Evolutionary conservation across 768 basidiomycete genomes (phyloP), one percentile per base, ranked within the genome.

Genomic region (Austroboletus festivus): DNA sequence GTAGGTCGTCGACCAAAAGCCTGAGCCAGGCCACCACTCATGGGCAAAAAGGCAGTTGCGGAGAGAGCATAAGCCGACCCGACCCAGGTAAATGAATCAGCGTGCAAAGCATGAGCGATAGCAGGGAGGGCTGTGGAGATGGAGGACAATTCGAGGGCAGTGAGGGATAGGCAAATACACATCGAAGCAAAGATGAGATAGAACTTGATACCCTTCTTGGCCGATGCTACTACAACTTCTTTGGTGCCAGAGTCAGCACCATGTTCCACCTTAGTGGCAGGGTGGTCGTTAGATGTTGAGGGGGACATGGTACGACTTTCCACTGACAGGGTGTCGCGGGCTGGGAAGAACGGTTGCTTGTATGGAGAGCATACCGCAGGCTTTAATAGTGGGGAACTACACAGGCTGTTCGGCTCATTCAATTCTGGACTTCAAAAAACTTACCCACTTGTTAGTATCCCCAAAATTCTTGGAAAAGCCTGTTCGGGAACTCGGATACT

Each of bases 61-160:
- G 74, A 31, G 3, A 80, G 45, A 0, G 71, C 62, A 48, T 74
- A 81, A 4, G 75, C 71, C 2, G 67, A 58, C 1, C 69, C 75
- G 18, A 79, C 63, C 79, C 78, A 80, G 1, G 69, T 52, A 44
- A 73, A 77, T 19, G 72, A 57, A 33, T 57, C 56, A 0, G 69
- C 70, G 15, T 71, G 41, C 4, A 78, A 59, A 10, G 68, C 64
- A 23, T 62, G 47, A 5, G 69, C 62, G 31, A 77, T 76, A 5
- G 71, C 71, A 0, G 76, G 76, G 1, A 74, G 65, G 5, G 73
- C 74, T 0, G 71, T 76, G 8, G 70, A 61, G 16, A 74, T 64
- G 24, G 67, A 62, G 10, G 52, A 34, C 13, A 50, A 7, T 26
- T 72, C 71, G 41, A 72, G 55, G 4, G 71, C 70, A 22, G 60